These are phyloP conservation scores for Marchantia polymorpha DNA, from an alignment of 225 moss, liverwort and hornwort species.

Conservation along the genomic window DNA sequence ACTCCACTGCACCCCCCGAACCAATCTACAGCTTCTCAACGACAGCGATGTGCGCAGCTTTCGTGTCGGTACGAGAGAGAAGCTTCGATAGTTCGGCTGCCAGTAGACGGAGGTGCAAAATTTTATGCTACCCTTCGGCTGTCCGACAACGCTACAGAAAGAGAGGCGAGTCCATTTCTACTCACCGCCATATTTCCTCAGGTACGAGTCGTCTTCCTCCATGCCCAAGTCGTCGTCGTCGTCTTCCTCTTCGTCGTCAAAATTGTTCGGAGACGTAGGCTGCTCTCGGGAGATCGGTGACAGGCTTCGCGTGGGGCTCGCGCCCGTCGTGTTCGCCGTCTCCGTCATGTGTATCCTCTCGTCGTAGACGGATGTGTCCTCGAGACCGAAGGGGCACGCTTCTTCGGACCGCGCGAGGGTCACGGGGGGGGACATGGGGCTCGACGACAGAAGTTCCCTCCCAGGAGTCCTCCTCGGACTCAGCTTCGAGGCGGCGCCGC, in stretches of 20 bases:
- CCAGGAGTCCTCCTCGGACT: constrained; percentile 8
- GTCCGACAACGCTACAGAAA: no score
- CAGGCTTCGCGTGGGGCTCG: not conserved
- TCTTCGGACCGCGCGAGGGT: constrained; percentile 19
- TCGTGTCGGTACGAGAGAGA: no score
- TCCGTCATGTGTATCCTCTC: not conserved
- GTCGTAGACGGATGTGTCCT: constrained; percentile 16
- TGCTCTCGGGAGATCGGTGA: not conserved
- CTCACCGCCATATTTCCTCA: constrained; percentile 10
- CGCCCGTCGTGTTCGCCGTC: not conserved
- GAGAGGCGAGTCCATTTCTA: no score
- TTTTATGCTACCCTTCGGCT: no score
- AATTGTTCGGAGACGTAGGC: not conserved
- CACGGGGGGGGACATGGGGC: not conserved
- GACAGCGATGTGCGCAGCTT: no score
- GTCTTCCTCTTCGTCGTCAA: not conserved
- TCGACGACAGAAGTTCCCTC: not conserved
- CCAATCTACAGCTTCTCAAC: no score
- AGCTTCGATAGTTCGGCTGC: no score
- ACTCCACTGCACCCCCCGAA: no score
- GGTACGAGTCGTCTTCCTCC: constrained; percentile 14
- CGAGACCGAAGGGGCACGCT: constrained; percentile 11
- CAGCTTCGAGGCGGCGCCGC: not conserved
- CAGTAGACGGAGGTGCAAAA: no score
- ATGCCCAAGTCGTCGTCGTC: constrained; percentile 18